These are phyloP conservation scores for Hamamelis virginiana DNA, from an alignment of 164 flowering plant genomes.

Conservation along the genomic window DNA sequence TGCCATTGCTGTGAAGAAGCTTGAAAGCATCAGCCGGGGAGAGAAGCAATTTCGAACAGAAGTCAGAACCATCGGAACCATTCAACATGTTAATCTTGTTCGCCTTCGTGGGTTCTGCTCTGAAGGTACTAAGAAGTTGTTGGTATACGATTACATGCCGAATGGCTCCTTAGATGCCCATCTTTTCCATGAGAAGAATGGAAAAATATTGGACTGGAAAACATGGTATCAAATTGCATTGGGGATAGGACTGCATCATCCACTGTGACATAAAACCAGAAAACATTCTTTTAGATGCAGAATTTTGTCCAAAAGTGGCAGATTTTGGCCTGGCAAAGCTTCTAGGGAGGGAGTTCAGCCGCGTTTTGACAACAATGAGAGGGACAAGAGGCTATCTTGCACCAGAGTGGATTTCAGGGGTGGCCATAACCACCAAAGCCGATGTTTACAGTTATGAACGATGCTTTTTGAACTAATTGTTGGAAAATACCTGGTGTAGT, in stretches of 20 bases:
- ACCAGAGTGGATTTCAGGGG: slow-evolving; percentile 61
- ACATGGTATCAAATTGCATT: too few species aligned
- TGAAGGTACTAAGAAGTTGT: slow-evolving; percentile 32
- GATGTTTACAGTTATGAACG: slow-evolving; percentile 59
- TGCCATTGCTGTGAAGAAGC: slow-evolving; percentile 49
- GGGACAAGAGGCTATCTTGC: slow-evolving; percentile 63
- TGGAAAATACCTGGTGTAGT: too few species aligned
- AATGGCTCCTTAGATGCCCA: too few species aligned
- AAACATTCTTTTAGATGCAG: slow-evolving; percentile 50
- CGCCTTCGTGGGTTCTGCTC: slow-evolving; percentile 59
- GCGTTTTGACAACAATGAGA: slow-evolving; percentile 56
- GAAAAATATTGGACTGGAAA: slow-evolving; percentile 30
- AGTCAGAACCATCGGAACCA: too few species aligned
- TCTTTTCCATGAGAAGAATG: too few species aligned
- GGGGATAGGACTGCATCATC: too few species aligned
- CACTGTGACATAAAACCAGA: too few species aligned
- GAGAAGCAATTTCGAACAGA: too few species aligned
- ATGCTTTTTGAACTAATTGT: slow-evolving; percentile 53
- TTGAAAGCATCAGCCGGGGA: too few species aligned
- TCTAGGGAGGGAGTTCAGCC: slow-evolving; percentile 46
- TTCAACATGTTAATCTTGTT: slow-evolving; percentile 58
- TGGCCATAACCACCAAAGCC: slow-evolving; percentile 51
- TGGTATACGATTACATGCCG: too few species aligned
- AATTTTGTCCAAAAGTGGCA: slow-evolving; percentile 46
- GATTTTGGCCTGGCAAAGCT: slow-evolving; percentile 70